These are phyloP conservation scores for Phaeosphaeria sp. DNA, from an alignment of 2,329 filamentous ascomycete species.

Conservation along the genomic window DNA sequence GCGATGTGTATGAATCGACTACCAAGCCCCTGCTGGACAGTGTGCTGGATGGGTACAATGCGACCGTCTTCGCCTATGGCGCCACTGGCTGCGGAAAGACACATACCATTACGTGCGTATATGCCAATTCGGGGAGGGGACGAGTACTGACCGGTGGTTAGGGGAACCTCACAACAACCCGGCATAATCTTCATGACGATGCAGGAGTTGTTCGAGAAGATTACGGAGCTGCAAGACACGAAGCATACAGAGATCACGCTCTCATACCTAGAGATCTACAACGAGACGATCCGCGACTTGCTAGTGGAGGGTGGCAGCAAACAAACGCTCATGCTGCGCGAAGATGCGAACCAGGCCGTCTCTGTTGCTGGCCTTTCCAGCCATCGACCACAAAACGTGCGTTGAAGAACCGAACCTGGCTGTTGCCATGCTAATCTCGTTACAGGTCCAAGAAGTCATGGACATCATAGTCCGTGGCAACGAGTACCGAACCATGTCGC, in stretches of 20 bases:
- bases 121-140: not conserved
- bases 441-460: slow-evolving; percentile 83
- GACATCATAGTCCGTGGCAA: slow-evolving; percentile 98
- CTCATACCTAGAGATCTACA: slow-evolving; percentile 98
- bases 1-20: slow-evolving; percentile 93
- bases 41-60: slow-evolving; percentile 97
- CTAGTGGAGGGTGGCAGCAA: slow-evolving; percentile 85
- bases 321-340: slow-evolving; percentile 85
- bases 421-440: slow-evolving; percentile 25
- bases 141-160: slow-evolving; percentile 30
- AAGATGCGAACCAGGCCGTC: slow-evolving; percentile 92
- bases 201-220: slow-evolving; percentile 98
- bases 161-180: slow-evolving; percentile 85
- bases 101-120: slow-evolving; percentile 76
- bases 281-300: slow-evolving; percentile 96
- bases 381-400: slow-evolving; percentile 85
- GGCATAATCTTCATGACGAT: slow-evolving; percentile 99
- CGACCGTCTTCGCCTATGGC: slow-evolving; percentile 97
- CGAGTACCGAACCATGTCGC: slow-evolving; percentile 92
- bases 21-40: slow-evolving; percentile 90
- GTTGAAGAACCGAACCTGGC: slow-evolving; percentile 7
- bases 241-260: slow-evolving; percentile 90
- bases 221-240: slow-evolving; percentile 82
- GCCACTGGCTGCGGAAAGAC: slow-evolving; percentile 98
- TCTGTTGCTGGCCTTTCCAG: slow-evolving; percentile 90